phyloP scores from a whole-genome alignment of 208 protist species.

The Tritrichomonas foetus region DNA sequence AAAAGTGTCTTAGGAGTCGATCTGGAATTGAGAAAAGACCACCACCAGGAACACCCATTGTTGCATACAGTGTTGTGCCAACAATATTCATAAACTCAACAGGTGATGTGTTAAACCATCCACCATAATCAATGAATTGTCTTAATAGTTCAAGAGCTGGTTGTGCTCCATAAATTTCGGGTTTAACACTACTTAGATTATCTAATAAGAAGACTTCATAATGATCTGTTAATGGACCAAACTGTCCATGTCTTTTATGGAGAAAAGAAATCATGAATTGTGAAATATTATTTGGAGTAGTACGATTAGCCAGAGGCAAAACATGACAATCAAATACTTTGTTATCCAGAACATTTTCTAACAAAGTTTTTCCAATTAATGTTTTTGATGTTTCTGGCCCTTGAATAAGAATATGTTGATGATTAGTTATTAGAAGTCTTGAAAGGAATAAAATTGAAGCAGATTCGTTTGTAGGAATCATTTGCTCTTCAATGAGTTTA shows the following conservation, averaged over 20 bases:
- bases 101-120: slow-evolving; percentile 88
- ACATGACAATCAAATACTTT: slow-evolving; percentile 58
- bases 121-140: slow-evolving; percentile 85
- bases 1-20: slow-evolving; percentile 92
- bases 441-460: not conserved
- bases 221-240: not conserved
- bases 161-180: slow-evolving; percentile 86
- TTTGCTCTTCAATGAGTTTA: not conserved
- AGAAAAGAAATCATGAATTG: not conserved
- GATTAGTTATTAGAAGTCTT: not conserved
- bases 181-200: slow-evolving; percentile 89
- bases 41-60: slow-evolving; percentile 83
- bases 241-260: not conserved
- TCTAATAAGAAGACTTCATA: slow-evolving; percentile 86
- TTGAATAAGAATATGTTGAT: not conserved
- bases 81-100: slow-evolving; percentile 82
- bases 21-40: slow-evolving; percentile 84
- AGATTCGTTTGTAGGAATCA: not conserved
- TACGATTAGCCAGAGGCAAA: slow-evolving; percentile 88
- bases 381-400: slow-evolving; percentile 27
- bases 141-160: slow-evolving; percentile 94
- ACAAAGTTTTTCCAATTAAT: not conserved
- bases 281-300: slow-evolving; percentile 44
- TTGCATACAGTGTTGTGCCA: slow-evolving; percentile 81
- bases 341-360: not conserved